Evolutionary conservation across 768 basidiomycete species (phyloP).

Genomic region (Melanogaster broomeanus): DNA sequence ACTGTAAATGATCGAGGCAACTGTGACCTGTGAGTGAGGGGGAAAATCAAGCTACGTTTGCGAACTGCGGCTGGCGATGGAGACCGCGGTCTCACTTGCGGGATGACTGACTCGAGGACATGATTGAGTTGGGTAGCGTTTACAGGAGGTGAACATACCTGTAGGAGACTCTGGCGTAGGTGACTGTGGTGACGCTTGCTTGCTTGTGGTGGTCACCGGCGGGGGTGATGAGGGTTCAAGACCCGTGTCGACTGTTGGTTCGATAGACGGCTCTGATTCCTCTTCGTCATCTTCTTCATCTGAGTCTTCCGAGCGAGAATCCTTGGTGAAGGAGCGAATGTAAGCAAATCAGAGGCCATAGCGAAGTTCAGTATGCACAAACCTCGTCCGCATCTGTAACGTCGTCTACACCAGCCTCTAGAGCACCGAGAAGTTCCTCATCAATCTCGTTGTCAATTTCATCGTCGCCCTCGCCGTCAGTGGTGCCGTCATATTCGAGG

Average conservation of each 20-base stretch:
- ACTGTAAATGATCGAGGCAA: constrained; percentile 74
- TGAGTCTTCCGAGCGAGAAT: constrained; percentile 61
- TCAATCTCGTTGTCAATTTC: constrained; percentile 53
- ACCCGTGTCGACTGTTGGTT: constrained; percentile 31
- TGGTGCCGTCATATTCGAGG: constrained; percentile 50
- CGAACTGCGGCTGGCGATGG: constrained; percentile 59
- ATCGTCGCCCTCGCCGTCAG: constrained; percentile 47
- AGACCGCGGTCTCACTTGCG: constrained; percentile 38
- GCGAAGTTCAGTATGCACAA: constrained; percentile 25
- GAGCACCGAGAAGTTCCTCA: constrained; percentile 62
- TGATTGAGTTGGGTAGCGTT: constrained; percentile 13
- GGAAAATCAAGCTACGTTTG: constrained; percentile 42
- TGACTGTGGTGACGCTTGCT: constrained; percentile 25
- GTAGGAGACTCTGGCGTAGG: constrained; percentile 34
- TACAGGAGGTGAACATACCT: constrained; percentile 25
- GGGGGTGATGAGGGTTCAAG: constrained; percentile 29
- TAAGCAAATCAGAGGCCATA: constrained; percentile 2
- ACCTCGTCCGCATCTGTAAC: constrained; percentile 75
- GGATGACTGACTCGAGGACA: constrained; percentile 17
- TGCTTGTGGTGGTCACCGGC: constrained; percentile 21
- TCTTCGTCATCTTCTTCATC: constrained; percentile 59
- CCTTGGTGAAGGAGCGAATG: constrained; percentile 35
- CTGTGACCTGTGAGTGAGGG: constrained; percentile 26
- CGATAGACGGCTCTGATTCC: constrained; percentile 41
- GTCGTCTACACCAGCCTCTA: constrained; percentile 58